Conservation (phyloP, 345 rosid genomes). For the Boechera retrofracta region DNA sequence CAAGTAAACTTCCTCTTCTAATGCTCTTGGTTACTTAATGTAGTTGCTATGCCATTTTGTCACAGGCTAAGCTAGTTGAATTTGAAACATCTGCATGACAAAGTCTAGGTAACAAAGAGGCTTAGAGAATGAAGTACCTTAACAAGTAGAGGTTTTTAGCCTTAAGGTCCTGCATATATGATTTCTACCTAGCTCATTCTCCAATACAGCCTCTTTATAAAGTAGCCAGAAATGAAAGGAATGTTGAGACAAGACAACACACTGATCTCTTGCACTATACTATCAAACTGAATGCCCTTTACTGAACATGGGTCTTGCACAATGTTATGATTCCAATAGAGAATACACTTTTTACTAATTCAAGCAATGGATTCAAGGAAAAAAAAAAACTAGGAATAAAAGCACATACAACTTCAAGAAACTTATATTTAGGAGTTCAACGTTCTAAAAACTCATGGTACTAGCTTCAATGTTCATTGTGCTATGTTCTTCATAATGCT, state of each 20-base stretch:
- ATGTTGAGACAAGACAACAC: constrained; percentile 5
- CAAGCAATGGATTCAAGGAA: neutral
- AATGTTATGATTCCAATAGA: constrained; percentile 7
- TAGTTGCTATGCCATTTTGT: neutral
- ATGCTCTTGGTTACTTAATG: too few relatives aligned
- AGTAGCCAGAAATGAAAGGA: neutral
- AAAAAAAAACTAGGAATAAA: neutral
- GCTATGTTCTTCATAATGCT: constrained; percentile 12
- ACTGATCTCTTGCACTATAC: constrained; percentile 4
- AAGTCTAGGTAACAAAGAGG: neutral
- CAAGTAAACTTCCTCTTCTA: constrained; percentile 54
- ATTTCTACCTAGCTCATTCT: neutral
- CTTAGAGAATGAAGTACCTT: constrained; percentile 23
- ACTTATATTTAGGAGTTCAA: neutral
- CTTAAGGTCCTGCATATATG: constrained; percentile 2
- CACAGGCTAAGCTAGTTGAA: constrained; percentile 11
- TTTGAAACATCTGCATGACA: constrained; percentile 22
- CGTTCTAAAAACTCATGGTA: neutral
- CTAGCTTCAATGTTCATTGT: neutral
- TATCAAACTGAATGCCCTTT: constrained; percentile 10
- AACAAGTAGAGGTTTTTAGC: constrained; percentile 25
- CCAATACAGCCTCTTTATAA: neutral
- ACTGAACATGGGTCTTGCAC: constrained; percentile 8
- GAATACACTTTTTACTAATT: neutral
- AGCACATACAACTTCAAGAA: neutral